Evolutionary conservation across 805 yeast genomes (phyloP), one percentile per base, ranked within the genome.

Genomic region (Ogataea corticis): DNA sequence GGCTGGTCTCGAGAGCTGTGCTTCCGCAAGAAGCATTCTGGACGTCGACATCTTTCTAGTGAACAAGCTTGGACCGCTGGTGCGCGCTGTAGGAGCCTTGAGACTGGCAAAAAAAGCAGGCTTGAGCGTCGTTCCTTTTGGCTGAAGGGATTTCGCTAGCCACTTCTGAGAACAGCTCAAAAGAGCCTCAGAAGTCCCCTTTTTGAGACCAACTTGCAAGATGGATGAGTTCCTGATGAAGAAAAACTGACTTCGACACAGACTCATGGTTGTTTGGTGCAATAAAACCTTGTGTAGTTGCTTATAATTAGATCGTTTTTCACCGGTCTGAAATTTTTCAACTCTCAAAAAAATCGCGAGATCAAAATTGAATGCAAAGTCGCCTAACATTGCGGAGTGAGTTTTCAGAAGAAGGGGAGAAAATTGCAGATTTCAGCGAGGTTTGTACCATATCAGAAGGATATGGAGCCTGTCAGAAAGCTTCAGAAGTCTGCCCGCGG

Each of bases 221-320:
- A 79, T 74, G 18, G 77, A 65, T 3, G 76, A 56, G 64, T 82
- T 82, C 58, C 70, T 72, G 49, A 80, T 70, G 62, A 82, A 82
- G 69, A 76, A 81, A 63, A 80, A 78, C 69, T 76, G 75, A 5
- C 82, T 68, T 57, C 73, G 73, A 37, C 80, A 73, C 39, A 81
- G 62, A 55, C 61, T 57, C 67, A 59, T 62, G 38, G 38, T 23
- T 27, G 28, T 10, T 19, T 10, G 31, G 25, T 21, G 25, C 9
- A 21, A 21, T 6, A 21, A 9, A 21, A 28, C n/a, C 31, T 28
- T 11, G 5, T 28, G 13, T 28, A 12, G 13, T 28, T 13, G 31
- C 31, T 28, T 28, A 28, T 28, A 28, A 28, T 28, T 28, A n/a
- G 11, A 28, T 4, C 31, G 14, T 12, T 28, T 28, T 28, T 28